These are phyloP conservation scores for Keqinozyma sinolaborantium DNA, from an alignment of 1,139 yeast genomes.

Conservation along the genomic window DNA sequence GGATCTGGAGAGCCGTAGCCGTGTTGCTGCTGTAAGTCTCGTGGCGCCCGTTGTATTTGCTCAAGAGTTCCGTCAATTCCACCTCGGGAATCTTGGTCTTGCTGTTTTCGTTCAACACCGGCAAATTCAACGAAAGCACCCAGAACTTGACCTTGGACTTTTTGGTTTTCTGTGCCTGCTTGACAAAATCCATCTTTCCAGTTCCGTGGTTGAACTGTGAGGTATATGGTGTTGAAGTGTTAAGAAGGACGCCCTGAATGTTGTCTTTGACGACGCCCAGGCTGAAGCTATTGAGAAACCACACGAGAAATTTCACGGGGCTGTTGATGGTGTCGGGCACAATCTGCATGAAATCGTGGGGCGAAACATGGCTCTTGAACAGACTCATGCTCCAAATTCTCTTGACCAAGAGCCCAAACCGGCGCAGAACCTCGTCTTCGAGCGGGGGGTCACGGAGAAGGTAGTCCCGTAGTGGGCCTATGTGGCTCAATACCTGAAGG, in stretches of 20 bases:
- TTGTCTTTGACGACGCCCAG: slow-evolving; percentile 19
- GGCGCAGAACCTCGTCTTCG: slow-evolving; percentile 22
- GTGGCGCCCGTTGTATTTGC: slow-evolving; percentile 37
- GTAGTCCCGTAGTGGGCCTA: slow-evolving; percentile 48
- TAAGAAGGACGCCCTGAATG: slow-evolving; percentile 53
- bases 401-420: slow-evolving; percentile 45
- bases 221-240: slow-evolving; percentile 22
- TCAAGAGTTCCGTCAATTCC: slow-evolving; percentile 44
- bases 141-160: slow-evolving; percentile 45
- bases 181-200: slow-evolving; percentile 19
- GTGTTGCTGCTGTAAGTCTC: slow-evolving; percentile 16
- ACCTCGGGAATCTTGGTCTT: slow-evolving; percentile 46
- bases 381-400: slow-evolving; percentile 64
- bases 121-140: slow-evolving; percentile 56
- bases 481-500: slow-evolving; percentile 55
- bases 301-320: slow-evolving; percentile 47
- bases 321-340: slow-evolving; percentile 41
- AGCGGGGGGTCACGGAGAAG: slow-evolving; percentile 18
- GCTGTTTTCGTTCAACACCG: slow-evolving; percentile 16
- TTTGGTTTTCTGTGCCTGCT: slow-evolving; percentile 11
- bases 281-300: slow-evolving; percentile 55
- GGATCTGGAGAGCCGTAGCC: slow-evolving; percentile 15
- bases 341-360: slow-evolving; percentile 58
- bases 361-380: slow-evolving; percentile 61
- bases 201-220: slow-evolving; percentile 14